These are phyloP conservation scores for Picochlorum costavermella DNA, from an alignment of 139 green algal species.

Conservation along the genomic window DNA sequence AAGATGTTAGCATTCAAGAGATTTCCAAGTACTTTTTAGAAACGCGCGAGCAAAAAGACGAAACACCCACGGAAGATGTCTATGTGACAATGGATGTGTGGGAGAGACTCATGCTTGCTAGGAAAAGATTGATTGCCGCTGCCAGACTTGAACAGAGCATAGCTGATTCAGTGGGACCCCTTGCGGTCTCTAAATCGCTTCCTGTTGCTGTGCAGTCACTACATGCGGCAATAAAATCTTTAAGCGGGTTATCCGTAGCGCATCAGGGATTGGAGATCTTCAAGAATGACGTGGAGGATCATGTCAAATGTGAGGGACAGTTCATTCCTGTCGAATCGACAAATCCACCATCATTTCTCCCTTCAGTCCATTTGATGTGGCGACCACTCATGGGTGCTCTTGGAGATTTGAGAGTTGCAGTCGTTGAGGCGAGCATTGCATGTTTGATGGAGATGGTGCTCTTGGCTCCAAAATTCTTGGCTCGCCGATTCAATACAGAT, in stretches of 20 bases:
- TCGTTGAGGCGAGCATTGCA: conserved; percentile 24
- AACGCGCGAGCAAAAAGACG: background rate
- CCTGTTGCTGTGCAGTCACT: conserved; percentile 40
- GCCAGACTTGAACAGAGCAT: conserved; percentile 43
- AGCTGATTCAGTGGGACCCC: conserved; percentile 39
- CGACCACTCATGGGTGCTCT: conserved; percentile 43
- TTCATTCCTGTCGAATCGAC: conserved; percentile 38
- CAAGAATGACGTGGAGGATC: conserved; percentile 14
- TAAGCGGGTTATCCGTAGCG: conserved; percentile 4
- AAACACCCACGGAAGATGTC: background rate
- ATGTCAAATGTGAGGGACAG: conserved; percentile 17
- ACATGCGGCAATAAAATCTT: conserved; percentile 15
- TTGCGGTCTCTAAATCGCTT: conserved; percentile 46
- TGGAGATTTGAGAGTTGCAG: conserved; percentile 38
- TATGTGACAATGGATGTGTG: background rate
- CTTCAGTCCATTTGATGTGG: conserved; percentile 57
- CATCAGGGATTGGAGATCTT: too few species aligned
- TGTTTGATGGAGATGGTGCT: conserved; percentile 10
- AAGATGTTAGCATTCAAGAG: conserved; percentile 11
- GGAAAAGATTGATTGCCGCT: conserved; percentile 13
- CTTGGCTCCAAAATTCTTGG: conserved; percentile 45
- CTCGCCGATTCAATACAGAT: conserved; percentile 43
- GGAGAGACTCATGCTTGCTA: background rate
- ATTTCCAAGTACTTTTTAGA: conserved; percentile 27
- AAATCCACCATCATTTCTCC: conserved; percentile 51